Base-by-base conservation (phyloP, 208 protist genomes). In the Acanthamoeba triangularis region DNA sequence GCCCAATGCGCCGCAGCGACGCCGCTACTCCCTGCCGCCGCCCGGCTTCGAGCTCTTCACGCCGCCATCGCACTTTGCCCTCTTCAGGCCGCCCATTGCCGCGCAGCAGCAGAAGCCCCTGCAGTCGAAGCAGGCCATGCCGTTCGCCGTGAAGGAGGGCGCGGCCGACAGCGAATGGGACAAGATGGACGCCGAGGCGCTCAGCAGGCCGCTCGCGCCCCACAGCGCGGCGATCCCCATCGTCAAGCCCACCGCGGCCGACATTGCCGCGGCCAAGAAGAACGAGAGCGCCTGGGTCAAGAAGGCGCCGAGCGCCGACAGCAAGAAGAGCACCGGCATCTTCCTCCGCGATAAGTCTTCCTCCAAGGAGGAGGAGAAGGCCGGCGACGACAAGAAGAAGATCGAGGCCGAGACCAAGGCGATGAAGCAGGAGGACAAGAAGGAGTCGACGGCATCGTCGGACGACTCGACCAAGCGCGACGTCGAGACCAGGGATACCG, bases 1-100 rank as follows among this genome's bases (percentile, higher is more conserved):
- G 74, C 8, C 74, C 35, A 82, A 54, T 20, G 35, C 8, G 1
- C 18, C 30, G 6, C 74, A 82, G 74, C 30, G 74, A 8, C 74
- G 74, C 74, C 74, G 74, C 18, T 82, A 82, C 74, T 82, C 74
- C 11, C 74, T 82, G 74, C 74, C 74, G 74, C 74, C 74, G 11
- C 74, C 74, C 74, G 74, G 74, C 13, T 82, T 82, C 41, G 74
- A 82, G 41, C 74, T 82, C 74, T 82, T 82, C 74, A 82, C 74
- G 35, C 74, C 74, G 41, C 74, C 74, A 2, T 11, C 74, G 14
- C 74, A 82, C 74, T 49, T 82, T 37, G 65, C 20, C 28, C 20
- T 72, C 28, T 72, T 37, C 74, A 23, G 41, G 3, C 74, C 74
- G 18, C 23, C 74, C 37, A 11, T 82, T 1, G 37, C 37, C 3